Evolutionary conservation across 2,329 filamentous ascomycete species (phyloP).

Genomic region (Nothophaeocryptopus gaeumannii): DNA sequence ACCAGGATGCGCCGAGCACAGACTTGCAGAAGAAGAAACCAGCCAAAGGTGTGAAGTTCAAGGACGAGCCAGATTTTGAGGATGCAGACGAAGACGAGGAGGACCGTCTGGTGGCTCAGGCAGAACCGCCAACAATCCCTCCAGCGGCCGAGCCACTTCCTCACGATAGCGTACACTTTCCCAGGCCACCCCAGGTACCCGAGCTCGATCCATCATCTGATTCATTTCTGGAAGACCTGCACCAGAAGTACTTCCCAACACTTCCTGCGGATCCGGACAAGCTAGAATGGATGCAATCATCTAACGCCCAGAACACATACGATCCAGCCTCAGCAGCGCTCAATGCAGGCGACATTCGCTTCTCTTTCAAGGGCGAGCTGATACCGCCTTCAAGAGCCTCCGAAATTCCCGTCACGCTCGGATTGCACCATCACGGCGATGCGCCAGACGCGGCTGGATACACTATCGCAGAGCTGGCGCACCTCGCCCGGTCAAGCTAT

Average conservation of each 20-base stretch:
- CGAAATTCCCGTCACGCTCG: conserved; percentile 70
- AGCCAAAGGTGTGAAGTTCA: conserved; percentile 28
- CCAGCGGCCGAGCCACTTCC: conserved; percentile 12
- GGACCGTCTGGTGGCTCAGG: background rate
- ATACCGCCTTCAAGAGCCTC: conserved; percentile 74
- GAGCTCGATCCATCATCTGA: conserved; percentile 81
- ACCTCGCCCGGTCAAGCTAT: conserved; percentile 75
- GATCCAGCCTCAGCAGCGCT: conserved; percentile 71
- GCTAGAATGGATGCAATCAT: conserved; percentile 83
- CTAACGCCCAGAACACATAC: conserved; percentile 64
- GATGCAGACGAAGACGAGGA: conserved; percentile 6
- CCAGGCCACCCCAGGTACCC: conserved; percentile 54
- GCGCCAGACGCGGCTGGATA: conserved; percentile 94
- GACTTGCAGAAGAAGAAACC: conserved; percentile 11
- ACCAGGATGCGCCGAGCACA: background rate
- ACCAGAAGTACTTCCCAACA: conserved; percentile 89
- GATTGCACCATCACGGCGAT: conserved; percentile 89
- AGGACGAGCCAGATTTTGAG: conserved; percentile 13
- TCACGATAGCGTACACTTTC: conserved; percentile 56
- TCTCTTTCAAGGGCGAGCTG: conserved; percentile 79
- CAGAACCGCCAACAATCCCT: background rate
- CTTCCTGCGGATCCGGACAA: conserved; percentile 80
- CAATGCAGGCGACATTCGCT: conserved; percentile 75
- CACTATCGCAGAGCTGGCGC: conserved; percentile 80
- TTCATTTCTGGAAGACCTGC: conserved; percentile 78